Evolutionary conservation across 78 protist species (phyloP).

Genomic region (Chrysochromulina parva): DNA sequence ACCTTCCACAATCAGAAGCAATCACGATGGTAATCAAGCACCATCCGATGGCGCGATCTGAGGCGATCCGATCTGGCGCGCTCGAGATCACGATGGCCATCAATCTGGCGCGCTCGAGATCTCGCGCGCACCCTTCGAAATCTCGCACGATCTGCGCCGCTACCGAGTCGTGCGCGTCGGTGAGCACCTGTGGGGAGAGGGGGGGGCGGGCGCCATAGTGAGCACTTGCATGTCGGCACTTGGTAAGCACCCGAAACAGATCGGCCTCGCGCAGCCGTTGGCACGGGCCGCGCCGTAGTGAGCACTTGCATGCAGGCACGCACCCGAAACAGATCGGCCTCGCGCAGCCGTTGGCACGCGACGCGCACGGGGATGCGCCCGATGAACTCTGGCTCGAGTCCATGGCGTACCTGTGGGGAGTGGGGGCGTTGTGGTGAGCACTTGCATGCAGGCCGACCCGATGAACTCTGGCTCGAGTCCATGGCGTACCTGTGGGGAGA

Average conservation of each 20-base stretch:
- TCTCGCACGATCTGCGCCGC: background rate
- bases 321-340: background rate
- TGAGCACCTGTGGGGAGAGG: background rate
- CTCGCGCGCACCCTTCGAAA: background rate
- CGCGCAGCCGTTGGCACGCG: background rate
- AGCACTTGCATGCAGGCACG: too few relatives aligned
- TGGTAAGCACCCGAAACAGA: background rate
- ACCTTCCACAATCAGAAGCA: background rate
- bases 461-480: conserved; percentile 3
- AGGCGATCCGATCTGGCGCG: too few relatives aligned
- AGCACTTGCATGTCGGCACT: too few relatives aligned
- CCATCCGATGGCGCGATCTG: too few relatives aligned
- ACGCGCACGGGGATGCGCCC: conserved; percentile 24
- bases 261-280: background rate
- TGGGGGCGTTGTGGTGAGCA: too few relatives aligned
- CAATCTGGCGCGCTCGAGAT: too few relatives aligned
- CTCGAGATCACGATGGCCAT: too few relatives aligned
- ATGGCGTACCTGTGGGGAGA: background rate
- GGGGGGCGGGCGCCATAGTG: too few relatives aligned
- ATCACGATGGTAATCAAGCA: too few relatives aligned
- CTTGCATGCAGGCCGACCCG: background rate
- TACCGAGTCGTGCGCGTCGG: background rate
- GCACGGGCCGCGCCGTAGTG: background rate
- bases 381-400: conserved; percentile 5
- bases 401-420: background rate